Evolutionary conservation across 1,284 basidiomycete species (phyloP).

Genomic region (Termitomyces sp.): DNA sequence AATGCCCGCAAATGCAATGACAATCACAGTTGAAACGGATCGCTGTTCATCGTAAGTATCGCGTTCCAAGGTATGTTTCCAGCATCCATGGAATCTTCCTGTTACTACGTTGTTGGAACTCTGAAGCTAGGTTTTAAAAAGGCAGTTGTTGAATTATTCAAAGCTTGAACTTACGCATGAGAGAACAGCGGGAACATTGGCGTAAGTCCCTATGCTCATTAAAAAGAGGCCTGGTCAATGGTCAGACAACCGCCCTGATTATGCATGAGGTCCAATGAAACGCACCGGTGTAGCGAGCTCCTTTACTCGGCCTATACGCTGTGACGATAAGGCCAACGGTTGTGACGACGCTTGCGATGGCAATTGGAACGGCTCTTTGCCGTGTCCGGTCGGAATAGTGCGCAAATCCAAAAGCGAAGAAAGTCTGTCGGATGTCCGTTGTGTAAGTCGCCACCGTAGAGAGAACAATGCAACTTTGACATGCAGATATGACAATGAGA

Average conservation of each 20-base stretch:
- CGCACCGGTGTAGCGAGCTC: constrained; percentile 34
- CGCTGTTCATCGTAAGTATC: constrained; percentile 14
- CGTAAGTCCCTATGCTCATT: constrained; percentile 24
- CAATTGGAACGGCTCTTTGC: constrained; percentile 33
- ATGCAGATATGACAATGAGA: no score
- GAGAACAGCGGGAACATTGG: constrained; percentile 27
- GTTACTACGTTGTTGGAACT: constrained; percentile 29
- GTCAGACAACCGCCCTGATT: background rate
- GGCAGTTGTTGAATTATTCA: background rate
- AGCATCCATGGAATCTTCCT: no score
- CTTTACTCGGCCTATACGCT: constrained; percentile 27
- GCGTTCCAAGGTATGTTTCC: background rate
- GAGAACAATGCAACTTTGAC: no score
- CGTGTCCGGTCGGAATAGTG: constrained; percentile 33
- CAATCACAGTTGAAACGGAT: constrained; percentile 28
- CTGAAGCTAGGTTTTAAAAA: constrained; percentile 11
- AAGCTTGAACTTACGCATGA: constrained; percentile 23
- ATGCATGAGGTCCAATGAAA: background rate
- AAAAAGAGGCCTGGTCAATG: constrained; percentile 21
- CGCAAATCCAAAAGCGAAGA: constrained; percentile 31
- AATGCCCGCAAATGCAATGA: constrained; percentile 29
- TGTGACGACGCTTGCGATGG: constrained; percentile 30
- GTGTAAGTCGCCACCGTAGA: no score
- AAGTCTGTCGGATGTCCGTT: no score
- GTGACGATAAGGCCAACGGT: constrained; percentile 33